A percentile compares a stretch with the other conserved stretches of the same genome.
Conservation (phyloP, 2,329 filamentous ascomycete genomes). For the Aquanectria penicillioides region DNA sequence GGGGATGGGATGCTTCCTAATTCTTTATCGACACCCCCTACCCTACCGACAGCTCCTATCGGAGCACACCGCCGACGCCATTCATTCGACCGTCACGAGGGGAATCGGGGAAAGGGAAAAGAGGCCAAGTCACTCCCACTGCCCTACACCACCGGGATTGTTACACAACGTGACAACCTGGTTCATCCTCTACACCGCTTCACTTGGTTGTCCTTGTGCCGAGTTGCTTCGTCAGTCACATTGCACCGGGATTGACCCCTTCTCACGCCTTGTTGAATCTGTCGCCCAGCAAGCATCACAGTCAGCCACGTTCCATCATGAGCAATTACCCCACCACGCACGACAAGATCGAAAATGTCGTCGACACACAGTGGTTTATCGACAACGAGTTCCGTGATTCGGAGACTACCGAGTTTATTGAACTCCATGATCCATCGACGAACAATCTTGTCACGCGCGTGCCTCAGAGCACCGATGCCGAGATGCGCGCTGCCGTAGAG, state of each 20-base stretch:
- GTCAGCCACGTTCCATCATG: slow-evolving; percentile 23
- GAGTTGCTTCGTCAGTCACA: neutral
- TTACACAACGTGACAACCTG: too few species aligned
- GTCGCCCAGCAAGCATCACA: too few species aligned
- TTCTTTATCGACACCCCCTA: too few species aligned
- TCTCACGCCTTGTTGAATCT: too few species aligned
- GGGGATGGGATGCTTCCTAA: too few species aligned
- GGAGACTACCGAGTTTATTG: slow-evolving; percentile 72
- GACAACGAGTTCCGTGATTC: slow-evolving; percentile 77
- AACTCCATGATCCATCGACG: slow-evolving; percentile 80
- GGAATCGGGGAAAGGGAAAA: neutral
- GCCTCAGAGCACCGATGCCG: slow-evolving; percentile 77
- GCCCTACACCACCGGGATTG: too few species aligned
- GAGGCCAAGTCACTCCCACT: too few species aligned
- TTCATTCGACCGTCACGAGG: too few species aligned
- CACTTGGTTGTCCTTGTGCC: too few species aligned
- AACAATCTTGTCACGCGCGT: slow-evolving; percentile 81
- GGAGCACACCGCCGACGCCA: neutral
- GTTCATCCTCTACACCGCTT: too few species aligned
- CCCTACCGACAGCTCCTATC: neutral
- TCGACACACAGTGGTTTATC: slow-evolving; percentile 77
- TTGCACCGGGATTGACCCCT: too few species aligned
- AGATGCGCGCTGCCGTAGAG: slow-evolving; percentile 74
- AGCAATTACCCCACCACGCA: slow-evolving; percentile 35
- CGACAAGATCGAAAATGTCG: slow-evolving; percentile 28